phyloP scores from a whole-genome alignment of 768 basidiomycete genomes.

The Termitomyces bulborhizus region DNA sequence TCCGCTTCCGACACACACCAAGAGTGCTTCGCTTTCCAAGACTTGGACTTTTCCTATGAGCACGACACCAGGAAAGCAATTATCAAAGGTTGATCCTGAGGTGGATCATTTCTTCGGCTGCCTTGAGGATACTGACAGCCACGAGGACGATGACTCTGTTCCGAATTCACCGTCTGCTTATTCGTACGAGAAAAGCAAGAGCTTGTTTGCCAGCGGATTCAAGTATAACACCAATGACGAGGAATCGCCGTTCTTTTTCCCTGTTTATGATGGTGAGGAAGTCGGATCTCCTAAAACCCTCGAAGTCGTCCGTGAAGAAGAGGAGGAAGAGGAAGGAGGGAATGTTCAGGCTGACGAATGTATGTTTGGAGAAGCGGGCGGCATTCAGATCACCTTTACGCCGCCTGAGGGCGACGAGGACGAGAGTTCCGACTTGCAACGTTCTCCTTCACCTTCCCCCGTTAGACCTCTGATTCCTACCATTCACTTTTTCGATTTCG shows the following conservation, averaged over 20 bases:
- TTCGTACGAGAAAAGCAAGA: slow-evolving; percentile 52
- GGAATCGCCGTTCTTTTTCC: slow-evolving; percentile 42
- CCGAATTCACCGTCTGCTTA: slow-evolving; percentile 38
- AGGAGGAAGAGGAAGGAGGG: slow-evolving; percentile 33
- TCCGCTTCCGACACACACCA: slow-evolving; percentile 22
- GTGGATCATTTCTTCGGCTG: slow-evolving; percentile 78
- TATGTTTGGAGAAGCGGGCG: slow-evolving; percentile 58
- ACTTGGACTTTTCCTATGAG: slow-evolving; percentile 62
- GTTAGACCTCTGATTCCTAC: slow-evolving; percentile 24
- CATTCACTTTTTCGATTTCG: slow-evolving; percentile 26
- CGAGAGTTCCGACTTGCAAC: slow-evolving; percentile 21
- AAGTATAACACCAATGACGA: slow-evolving; percentile 43
- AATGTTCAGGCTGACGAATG: slow-evolving; percentile 36
- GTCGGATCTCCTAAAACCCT: slow-evolving; percentile 25
- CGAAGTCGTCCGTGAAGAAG: slow-evolving; percentile 38
- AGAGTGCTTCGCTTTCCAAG: slow-evolving; percentile 48
- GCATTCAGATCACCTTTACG: slow-evolving; percentile 70
- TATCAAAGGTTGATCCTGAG: slow-evolving; percentile 25
- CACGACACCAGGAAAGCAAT: slow-evolving; percentile 12
- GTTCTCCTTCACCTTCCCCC: slow-evolving; percentile 22
- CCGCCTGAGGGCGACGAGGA: slow-evolving; percentile 44
- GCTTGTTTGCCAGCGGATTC: slow-evolving; percentile 51
- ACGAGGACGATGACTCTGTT: slow-evolving; percentile 22
- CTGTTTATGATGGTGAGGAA: slow-evolving; percentile 31
- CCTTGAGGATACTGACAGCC: slow-evolving; percentile 45